Evolutionary conservation across 345 rosid species (phyloP).

Genomic region (Hevea brasiliensis): DNA sequence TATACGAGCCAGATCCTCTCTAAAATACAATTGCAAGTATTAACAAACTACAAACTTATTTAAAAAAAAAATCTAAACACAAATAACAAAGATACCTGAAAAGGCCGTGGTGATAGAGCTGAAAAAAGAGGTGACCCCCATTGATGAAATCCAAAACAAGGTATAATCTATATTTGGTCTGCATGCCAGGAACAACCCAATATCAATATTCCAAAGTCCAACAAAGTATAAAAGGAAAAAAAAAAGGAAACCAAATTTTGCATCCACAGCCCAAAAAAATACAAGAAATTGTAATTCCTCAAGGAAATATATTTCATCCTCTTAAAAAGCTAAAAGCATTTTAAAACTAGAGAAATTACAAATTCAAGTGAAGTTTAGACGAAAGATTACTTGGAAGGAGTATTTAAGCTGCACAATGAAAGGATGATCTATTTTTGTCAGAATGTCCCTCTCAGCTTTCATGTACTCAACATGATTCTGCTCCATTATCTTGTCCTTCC

Average conservation of each 20-base stretch:
- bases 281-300: background rate
- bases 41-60: constrained; percentile 17
- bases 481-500: constrained; percentile 92
- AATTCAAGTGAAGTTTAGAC: background rate
- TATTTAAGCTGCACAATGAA: constrained; percentile 85
- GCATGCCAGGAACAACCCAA: constrained; percentile 31
- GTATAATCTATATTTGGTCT: constrained; percentile 87
- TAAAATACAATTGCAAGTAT: constrained; percentile 28
- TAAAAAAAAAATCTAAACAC: background rate
- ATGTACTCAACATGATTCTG: constrained; percentile 89
- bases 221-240: background rate
- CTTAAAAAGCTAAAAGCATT: background rate
- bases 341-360: background rate
- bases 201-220: background rate
- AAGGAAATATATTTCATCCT: background rate
- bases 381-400: constrained; percentile 73
- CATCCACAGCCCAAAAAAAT: background rate
- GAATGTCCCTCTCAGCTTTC: constrained; percentile 96
- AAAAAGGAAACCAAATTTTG: background rate
- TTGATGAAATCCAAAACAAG: constrained; percentile 91
- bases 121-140: constrained; percentile 96
- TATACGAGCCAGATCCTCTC: constrained; percentile 91
- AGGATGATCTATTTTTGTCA: constrained; percentile 82
- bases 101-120: constrained; percentile 92
- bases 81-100: constrained; percentile 56